phyloP scores from a whole-genome alignment of 1,139 yeast species.

The Debaryomyces coudertii region DNA sequence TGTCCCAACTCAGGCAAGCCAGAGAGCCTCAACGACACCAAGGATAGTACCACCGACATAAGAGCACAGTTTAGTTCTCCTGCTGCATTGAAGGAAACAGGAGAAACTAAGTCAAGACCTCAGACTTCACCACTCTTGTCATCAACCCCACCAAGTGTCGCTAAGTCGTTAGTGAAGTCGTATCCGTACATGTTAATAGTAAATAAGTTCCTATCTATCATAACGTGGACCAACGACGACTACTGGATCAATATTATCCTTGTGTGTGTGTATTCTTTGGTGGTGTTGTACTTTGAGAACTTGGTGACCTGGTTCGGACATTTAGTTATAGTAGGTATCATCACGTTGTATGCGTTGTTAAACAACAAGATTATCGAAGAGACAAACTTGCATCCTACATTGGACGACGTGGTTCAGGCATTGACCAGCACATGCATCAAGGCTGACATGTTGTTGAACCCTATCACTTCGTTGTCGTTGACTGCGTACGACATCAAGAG shows the following conservation, averaged over 20 bases:
- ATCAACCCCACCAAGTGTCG: slow-evolving; percentile 88
- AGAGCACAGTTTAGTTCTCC: slow-evolving; percentile 18
- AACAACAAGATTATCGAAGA: slow-evolving; percentile 54
- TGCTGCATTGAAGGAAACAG: slow-evolving; percentile 6
- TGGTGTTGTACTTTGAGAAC: slow-evolving; percentile 73
- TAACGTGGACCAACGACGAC: slow-evolving; percentile 93
- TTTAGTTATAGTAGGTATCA: slow-evolving; percentile 65
- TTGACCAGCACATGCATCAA: slow-evolving; percentile 76
- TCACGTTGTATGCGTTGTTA: slow-evolving; percentile 67
- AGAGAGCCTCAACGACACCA: slow-evolving; percentile 3
- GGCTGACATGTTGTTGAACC: slow-evolving; percentile 75
- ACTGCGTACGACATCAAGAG: slow-evolving; percentile 80
- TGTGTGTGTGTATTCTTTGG: slow-evolving; percentile 57
- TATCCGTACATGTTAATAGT: slow-evolving; percentile 81
- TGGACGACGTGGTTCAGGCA: slow-evolving; percentile 86
- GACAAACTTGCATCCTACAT: slow-evolving; percentile 70
- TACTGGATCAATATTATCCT: slow-evolving; percentile 73
- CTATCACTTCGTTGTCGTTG: slow-evolving; percentile 70
- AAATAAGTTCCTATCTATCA: slow-evolving; percentile 67
- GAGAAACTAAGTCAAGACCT: slow-evolving; percentile 30
- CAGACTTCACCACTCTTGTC: slow-evolving; percentile 67
- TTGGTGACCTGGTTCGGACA: slow-evolving; percentile 82
- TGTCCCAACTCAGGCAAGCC: slow-evolving; percentile 7
- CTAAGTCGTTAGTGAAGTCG: slow-evolving; percentile 77
- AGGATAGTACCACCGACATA: slow-evolving; percentile 13